Percentiles rank a stretch among this genome's conserved stretches.
Evolutionary conservation across 306 rosid species (phyloP).

Genomic region (Hippophae gyantsensis): DNA sequence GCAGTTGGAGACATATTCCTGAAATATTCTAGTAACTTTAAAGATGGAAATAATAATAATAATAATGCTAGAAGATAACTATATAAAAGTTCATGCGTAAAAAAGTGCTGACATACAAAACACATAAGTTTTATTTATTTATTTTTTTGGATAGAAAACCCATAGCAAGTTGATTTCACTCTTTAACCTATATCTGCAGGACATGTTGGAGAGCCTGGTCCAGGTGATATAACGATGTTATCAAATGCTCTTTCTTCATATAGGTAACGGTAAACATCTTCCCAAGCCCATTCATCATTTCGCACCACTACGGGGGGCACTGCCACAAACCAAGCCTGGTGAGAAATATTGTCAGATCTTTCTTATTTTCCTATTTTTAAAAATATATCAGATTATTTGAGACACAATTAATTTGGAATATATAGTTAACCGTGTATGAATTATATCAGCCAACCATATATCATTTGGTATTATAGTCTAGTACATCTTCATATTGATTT

Average conservation of each 20-base stretch:
- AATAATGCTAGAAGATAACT: not conserved
- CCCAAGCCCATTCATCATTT: constrained; percentile 83
- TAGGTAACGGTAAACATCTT: constrained; percentile 56
- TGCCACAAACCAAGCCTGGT: constrained; percentile 35
- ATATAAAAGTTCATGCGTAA: no score
- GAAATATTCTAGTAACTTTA: constrained; percentile 26
- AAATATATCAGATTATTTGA: no score
- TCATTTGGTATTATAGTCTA: no score
- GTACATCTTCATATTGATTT: no score
- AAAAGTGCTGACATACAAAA: constrained; percentile 5
- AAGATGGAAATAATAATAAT: not conserved
- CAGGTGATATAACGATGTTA: constrained; percentile 95
- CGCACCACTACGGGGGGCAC: constrained; percentile 88
- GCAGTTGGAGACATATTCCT: constrained; percentile 87
- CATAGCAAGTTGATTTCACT: not conserved
- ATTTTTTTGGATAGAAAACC: constrained; percentile 1
- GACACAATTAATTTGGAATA: no score
- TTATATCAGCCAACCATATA: no score
- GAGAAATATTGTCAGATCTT: constrained; percentile 6
- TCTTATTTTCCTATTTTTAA: no score
- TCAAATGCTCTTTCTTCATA: constrained; percentile 86
- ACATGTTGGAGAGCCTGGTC: constrained; percentile 93
- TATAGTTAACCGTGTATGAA: no score
- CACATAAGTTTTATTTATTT: not conserved
- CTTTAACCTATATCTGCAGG: constrained; percentile 75